These are phyloP conservation scores for Rhytidiadelphus loreus DNA, from an alignment of 225 moss, liverwort and hornwort genomes.

Conservation along the genomic window DNA sequence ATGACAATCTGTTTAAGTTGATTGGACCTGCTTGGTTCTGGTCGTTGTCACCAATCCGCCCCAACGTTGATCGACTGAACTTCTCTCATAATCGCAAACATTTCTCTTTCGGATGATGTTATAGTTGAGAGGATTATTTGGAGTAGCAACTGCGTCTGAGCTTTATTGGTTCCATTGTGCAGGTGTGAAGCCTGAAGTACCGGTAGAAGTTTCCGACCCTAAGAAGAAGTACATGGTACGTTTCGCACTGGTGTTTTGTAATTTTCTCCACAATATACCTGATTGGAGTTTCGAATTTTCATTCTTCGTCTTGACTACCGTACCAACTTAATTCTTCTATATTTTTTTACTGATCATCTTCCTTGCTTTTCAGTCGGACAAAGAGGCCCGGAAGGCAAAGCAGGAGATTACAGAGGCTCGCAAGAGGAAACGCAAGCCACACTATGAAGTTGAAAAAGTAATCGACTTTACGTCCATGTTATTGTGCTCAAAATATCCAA, in stretches of 20 bases:
- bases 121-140: neutral
- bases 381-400: conserved; percentile 26
- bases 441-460: conserved; percentile 92
- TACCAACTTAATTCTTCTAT: neutral
- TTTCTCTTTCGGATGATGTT: neutral
- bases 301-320: neutral
- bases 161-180: neutral
- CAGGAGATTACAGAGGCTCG: conserved; percentile 80
- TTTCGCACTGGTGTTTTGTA: neutral
- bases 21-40: neutral
- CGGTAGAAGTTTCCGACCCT: neutral
- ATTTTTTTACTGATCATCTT: neutral
- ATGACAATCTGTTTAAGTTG: neutral
- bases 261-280: neutral
- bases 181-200: neutral
- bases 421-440: conserved; percentile 80
- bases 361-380: conserved; percentile 10
- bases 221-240: conserved; percentile 7
- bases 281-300: neutral
- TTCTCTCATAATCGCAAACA: neutral
- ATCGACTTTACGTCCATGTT: neutral
- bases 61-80: neutral
- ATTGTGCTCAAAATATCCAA: neutral
- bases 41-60: neutral
- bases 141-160: neutral